These are phyloP conservation scores for Pichia sp. DNA, from an alignment of 1,139 yeast genomes.

Conservation along the genomic window DNA sequence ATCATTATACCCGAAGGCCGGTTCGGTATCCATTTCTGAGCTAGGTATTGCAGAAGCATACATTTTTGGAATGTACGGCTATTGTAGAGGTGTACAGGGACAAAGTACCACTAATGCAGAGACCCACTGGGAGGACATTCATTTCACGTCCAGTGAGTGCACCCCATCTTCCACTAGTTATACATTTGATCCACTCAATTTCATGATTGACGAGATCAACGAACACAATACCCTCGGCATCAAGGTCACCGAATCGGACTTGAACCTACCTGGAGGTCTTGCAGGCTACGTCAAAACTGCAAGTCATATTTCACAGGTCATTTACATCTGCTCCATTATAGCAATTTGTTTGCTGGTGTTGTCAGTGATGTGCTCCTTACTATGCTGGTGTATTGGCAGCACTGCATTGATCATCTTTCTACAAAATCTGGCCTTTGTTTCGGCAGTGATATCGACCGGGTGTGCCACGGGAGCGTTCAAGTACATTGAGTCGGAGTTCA, in stretches of 20 bases:
- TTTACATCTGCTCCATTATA: constrained; percentile 40
- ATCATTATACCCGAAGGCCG: constrained; percentile 14
- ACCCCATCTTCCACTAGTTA: constrained; percentile 42
- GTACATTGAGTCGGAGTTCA: constrained; percentile 32
- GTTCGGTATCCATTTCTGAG: constrained; percentile 17
- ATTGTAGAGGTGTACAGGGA: constrained; percentile 50
- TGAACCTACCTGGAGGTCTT: constrained; percentile 29
- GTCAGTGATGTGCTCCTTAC: constrained; percentile 33
- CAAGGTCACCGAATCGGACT: constrained; percentile 11
- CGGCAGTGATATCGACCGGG: constrained; percentile 33
- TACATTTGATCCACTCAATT: constrained; percentile 44
- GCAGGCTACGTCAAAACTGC: constrained; percentile 28
- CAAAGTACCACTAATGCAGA: constrained; percentile 12
- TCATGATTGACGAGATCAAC: constrained; percentile 38
- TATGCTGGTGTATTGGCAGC: constrained; percentile 23
- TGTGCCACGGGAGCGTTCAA: constrained; percentile 38
- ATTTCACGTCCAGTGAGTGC: constrained; percentile 48
- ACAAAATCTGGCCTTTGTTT: constrained; percentile 25
- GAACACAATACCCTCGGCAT: constrained; percentile 16
- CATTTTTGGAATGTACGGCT: constrained; percentile 65
- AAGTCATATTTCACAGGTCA: constrained; percentile 35
- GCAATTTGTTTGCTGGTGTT: constrained; percentile 36
- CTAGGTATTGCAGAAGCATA: constrained; percentile 57
- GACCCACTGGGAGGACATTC: constrained; percentile 18
- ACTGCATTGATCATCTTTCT: constrained; percentile 29